Evolutionary conservation across 2,329 filamentous ascomycete species (phyloP).

Genomic region (Dothidotthia symphoricarpi): DNA sequence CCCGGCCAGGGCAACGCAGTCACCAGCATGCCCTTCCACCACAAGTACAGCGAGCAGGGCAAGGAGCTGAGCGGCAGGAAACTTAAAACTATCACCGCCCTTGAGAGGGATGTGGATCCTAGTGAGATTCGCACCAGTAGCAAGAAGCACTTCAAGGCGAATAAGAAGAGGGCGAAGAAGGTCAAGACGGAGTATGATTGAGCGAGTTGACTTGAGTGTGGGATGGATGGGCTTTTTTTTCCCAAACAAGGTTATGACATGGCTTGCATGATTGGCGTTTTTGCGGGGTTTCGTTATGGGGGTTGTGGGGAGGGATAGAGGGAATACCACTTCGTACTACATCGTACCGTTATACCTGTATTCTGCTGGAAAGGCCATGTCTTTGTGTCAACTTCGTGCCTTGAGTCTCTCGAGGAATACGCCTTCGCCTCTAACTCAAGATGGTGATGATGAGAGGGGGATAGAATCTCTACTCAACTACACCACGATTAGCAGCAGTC

Average conservation of each 20-base stretch:
- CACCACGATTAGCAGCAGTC: too few species aligned
- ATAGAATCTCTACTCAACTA: too few species aligned
- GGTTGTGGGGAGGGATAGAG: too few species aligned
- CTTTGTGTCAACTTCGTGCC: too few species aligned
- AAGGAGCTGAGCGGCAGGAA: constrained; percentile 83
- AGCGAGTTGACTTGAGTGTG: neutral
- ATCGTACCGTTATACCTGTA: too few species aligned
- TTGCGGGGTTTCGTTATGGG: too few species aligned
- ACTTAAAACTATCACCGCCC: constrained; percentile 71
- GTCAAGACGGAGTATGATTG: constrained; percentile 45
- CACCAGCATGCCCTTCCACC: constrained; percentile 77
- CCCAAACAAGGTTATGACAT: neutral
- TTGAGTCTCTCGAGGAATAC: too few species aligned
- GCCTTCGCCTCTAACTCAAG: too few species aligned
- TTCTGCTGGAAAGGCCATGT: too few species aligned
- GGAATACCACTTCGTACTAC: too few species aligned
- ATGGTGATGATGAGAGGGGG: too few species aligned
- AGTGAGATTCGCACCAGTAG: constrained; percentile 68
- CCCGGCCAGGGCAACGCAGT: constrained; percentile 61
- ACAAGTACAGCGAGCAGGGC: constrained; percentile 85
- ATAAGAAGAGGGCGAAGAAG: constrained; percentile 60
- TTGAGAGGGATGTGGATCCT: constrained; percentile 82
- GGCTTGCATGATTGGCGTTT: neutral
- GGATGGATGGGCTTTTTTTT: neutral
- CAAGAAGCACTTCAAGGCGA: constrained; percentile 96